Evolutionary conservation across 768 basidiomycete species (phyloP), one percentile per base, ranked within the genome.

Genomic region (Termitomyces sp.): DNA sequence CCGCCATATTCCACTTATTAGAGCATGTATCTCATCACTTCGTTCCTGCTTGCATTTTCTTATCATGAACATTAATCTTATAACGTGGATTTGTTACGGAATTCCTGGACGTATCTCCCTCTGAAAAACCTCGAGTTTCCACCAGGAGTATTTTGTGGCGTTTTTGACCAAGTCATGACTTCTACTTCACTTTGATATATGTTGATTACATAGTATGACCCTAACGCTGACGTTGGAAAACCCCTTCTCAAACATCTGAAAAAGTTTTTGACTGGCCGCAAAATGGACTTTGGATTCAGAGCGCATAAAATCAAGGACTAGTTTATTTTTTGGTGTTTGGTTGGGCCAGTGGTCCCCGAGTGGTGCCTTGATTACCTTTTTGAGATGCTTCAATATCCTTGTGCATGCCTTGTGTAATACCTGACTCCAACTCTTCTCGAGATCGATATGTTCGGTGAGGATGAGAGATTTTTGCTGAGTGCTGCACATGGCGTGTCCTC

Each of bases 41-140:
- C 60, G 53, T 55, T 44, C 14, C 36, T 64, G 63, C 66, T 64
- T 62, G 61, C 63, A 63, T 62, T 56, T 57, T 44, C 20, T 30
- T 16, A n/a, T 58, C 41, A 57, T 44, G 57, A 61, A 61, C 60
- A 50, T 51, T 50, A 54, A 55, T 55, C 50, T 44, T 63, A 62
- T 64, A 44, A 47, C 32, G 49, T 56, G 62, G 52, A 52, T 56
- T 56, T 57, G 48, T 35, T 63, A n/a, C 38, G 53, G 50, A 55
- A 33, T 46, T 51, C 40, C 56, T 59, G 62, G 57, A 65, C 50
- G 60, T 52, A 52, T 57, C 51, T 51, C 38, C 54, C 50, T 49
- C 51, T 50, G 40, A 33, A 41, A 20, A 28, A 3, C 36, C 40
- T 53, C 35, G 41, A 44, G 35, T 40, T 32, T 12, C 50, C 20